phyloP scores from a whole-genome alignment of 495 filamentous ascomycete species.

The Aspergillus diversus region DNA sequence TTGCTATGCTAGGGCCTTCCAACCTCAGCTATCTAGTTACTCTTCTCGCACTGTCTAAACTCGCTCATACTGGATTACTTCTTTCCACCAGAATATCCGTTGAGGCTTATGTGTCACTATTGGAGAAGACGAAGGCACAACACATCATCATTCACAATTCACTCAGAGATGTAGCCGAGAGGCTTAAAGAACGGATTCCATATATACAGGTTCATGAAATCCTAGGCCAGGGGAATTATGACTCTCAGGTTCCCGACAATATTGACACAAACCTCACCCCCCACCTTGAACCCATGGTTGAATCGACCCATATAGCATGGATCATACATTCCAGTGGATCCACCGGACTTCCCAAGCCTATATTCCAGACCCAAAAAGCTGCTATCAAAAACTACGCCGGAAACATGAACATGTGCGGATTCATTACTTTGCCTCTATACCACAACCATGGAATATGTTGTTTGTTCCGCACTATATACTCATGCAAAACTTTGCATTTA shows the following conservation, averaged over 20 bases:
- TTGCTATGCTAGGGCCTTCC: conserved; percentile 43
- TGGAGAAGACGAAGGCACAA: conserved; percentile 38
- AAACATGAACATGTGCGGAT: conserved; percentile 38
- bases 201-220: conserved; percentile 24
- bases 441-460: conserved; percentile 54
- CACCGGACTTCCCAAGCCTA: conserved; percentile 63
- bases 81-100: conserved; percentile 46
- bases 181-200: conserved; percentile 26
- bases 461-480: conserved; percentile 50
- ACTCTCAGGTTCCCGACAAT: conserved; percentile 23
- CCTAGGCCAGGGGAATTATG: conserved; percentile 21
- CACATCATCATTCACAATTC: conserved; percentile 35
- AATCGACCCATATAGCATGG: conserved; percentile 43
- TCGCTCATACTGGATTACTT: conserved; percentile 48
- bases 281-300: conserved; percentile 24
- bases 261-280: conserved; percentile 26
- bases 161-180: conserved; percentile 28
- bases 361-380: conserved; percentile 41
- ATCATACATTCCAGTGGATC: conserved; percentile 63
- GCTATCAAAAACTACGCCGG: conserved; percentile 38
- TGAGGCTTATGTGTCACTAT: conserved; percentile 45
- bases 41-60: conserved; percentile 41
- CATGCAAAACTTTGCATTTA: conserved; percentile 48
- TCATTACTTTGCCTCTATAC: conserved; percentile 58
- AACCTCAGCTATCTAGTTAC: conserved; percentile 47